Base-by-base conservation (phyloP, 176 grass and related monocot genomes). In the Phoenix roebelenii region DNA sequence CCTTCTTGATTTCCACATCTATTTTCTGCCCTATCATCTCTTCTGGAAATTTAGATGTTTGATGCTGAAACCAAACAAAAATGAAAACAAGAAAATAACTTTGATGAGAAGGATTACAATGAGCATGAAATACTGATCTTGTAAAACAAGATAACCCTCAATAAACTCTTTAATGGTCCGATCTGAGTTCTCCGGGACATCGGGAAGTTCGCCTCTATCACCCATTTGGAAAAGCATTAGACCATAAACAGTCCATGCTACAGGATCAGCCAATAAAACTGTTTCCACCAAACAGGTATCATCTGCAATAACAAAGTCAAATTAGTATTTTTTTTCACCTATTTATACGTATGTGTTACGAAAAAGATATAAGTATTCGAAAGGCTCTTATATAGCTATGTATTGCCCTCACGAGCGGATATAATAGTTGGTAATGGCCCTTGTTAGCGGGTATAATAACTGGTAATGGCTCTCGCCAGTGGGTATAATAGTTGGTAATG, bases 261-360 rank as follows among this genome's bases (percentile, higher is more conserved):
- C 80, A 32, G 82, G 82, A 71, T 85, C 50, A 18, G 59, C 82
- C 82, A 85, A 51, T 79, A 85, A 26, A 79, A 51, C 82, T 76
- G 79, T 58, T 76, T 70, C 82, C 76, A 79, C 82, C 82, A 85
- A 50, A 51, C 32, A 3, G 82, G 82, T 55, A 83, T 82, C 72
- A 72, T 66, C 79, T 82, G 54, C 30, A 35, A 16, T 54, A 67
- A 29, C 49, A 54, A 20, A 20, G 20, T 20, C 50, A 2, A 15
- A 12, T 30, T 20, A 20, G 20, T 20, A 20, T 20, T 20, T 20
- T 20, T 20, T 20, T 20, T 20, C 20, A 20, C 0, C 20, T 20
- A 20, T 20, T 20, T 20, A 20, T 20, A 0, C 20, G 0, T 20
- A 20, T 20, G 20, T 20, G 0, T 20, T 20, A 20, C 20, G 20